Percentiles rank a stretch among this genome's conserved stretches.
phyloP scores from a whole-genome alignment of 176 grass and related monocot genomes.

The Rhynchospora pubera region DNA sequence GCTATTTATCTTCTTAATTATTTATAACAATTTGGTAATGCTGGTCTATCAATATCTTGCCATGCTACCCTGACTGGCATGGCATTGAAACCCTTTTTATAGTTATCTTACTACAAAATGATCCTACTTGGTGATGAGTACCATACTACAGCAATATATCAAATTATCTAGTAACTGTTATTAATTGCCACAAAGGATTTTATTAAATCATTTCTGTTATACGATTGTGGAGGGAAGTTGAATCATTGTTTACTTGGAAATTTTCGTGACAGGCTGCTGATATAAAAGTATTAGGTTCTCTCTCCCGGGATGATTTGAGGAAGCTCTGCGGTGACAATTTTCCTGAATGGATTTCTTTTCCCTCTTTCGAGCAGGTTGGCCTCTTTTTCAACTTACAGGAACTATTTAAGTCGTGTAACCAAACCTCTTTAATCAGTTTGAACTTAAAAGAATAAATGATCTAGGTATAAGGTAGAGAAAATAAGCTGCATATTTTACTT shows the following conservation, averaged over 20 bases:
- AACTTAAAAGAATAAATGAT: background rate
- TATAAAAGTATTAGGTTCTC: constrained; percentile 79
- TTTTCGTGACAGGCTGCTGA: constrained; percentile 53
- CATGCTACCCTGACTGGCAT: background rate
- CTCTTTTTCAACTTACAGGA: background rate
- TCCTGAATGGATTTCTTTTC: constrained; percentile 95
- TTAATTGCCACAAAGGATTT: background rate
- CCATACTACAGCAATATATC: background rate
- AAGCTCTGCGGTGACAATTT: constrained; percentile 86
- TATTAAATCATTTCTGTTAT: background rate
- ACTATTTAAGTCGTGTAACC: background rate
- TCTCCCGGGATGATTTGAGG: constrained; percentile 80
- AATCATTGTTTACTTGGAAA: background rate
- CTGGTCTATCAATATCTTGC: background rate
- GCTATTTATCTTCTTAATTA: background rate
- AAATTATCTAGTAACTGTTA: background rate
- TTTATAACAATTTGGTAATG: background rate
- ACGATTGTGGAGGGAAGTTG: background rate
- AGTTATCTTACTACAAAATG: background rate
- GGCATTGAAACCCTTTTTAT: background rate
- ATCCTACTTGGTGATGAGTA: background rate
- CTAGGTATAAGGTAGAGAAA: background rate
- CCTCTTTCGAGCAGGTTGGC: constrained; percentile 70
- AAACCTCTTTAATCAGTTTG: background rate
- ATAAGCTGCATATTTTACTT: background rate